A percentile compares a stretch with the other conserved stretches of the same genome.
phyloP scores from a whole-genome alignment of 495 filamentous ascomycete genomes.

The Evansstolkia leycettana region DNA sequence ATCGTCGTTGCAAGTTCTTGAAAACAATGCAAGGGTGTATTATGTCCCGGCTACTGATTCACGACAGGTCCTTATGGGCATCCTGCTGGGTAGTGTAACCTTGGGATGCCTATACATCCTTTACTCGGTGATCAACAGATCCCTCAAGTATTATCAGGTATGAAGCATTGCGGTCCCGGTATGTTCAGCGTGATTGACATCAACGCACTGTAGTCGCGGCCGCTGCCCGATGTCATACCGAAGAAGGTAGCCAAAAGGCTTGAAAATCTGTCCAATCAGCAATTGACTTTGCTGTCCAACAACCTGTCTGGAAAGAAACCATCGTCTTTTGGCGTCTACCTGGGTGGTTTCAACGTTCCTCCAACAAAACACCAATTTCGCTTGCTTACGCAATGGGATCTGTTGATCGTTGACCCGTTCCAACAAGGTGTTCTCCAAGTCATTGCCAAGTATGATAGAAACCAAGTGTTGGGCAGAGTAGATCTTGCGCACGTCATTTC shows the following conservation, averaged over 20 bases:
- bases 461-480: conserved; percentile 27
- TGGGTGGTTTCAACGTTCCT: conserved; percentile 28
- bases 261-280: conserved; percentile 12
- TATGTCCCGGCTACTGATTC: background rate
- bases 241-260: conserved; percentile 15
- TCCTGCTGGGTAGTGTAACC: conserved; percentile 21
- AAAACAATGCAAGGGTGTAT: background rate
- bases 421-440: conserved; percentile 27
- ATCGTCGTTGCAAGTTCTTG: too few relatives aligned
- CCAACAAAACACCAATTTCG: conserved; percentile 17
- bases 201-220: conserved; percentile 11
- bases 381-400: conserved; percentile 33
- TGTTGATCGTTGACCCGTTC: conserved; percentile 34
- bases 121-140: conserved; percentile 12
- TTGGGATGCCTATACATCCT: conserved; percentile 20
- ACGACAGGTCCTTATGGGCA: conserved; percentile 23
- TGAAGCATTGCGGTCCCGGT: background rate
- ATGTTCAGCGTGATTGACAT: background rate
- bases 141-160: conserved; percentile 24
- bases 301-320: conserved; percentile 16
- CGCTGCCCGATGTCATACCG: conserved; percentile 17
- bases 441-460: conserved; percentile 11
- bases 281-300: conserved; percentile 11
- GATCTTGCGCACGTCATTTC: conserved; percentile 22
- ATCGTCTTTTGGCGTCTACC: conserved; percentile 36